These are phyloP conservation scores for Lophium mytilinum DNA, from an alignment of 495 filamentous ascomycete species.

Conservation along the genomic window DNA sequence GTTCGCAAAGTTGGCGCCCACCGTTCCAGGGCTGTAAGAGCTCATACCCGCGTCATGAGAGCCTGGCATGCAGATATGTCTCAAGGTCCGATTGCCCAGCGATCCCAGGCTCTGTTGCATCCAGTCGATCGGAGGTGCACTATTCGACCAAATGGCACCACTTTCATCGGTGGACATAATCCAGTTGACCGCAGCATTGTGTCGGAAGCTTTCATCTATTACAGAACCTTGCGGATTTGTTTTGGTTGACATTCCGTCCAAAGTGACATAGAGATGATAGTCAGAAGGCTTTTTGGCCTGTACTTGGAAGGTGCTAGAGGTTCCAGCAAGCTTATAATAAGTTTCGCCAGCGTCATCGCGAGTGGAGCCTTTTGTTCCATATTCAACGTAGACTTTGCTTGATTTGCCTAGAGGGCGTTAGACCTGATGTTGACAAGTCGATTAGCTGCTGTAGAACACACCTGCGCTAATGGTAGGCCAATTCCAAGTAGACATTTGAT, in stretches of 20 bases:
- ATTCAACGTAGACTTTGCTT: conserved; percentile 20
- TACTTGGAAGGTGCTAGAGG: conserved; percentile 11
- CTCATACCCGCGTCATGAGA: conserved; percentile 25
- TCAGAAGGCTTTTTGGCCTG: conserved; percentile 8
- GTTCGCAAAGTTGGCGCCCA: conserved; percentile 18
- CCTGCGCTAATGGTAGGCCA: conserved; percentile 23
- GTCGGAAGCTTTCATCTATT: conserved; percentile 19
- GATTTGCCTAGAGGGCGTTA: background rate
- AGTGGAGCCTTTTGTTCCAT: conserved; percentile 6
- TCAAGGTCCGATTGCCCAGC: conserved; percentile 16
- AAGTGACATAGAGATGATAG: conserved; percentile 10
- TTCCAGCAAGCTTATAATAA: conserved; percentile 16
- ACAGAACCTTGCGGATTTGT: conserved; percentile 7
- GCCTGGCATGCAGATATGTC: conserved; percentile 23
- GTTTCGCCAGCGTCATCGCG: conserved; percentile 24
- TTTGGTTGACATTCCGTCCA: conserved; percentile 13
- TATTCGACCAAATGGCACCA: conserved; percentile 16
- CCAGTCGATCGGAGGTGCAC: conserved; percentile 14
- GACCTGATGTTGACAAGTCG: background rate
- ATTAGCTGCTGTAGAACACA: background rate
- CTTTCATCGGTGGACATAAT: conserved; percentile 22
- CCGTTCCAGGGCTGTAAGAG: conserved; percentile 9
- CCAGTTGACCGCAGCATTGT: conserved; percentile 19
- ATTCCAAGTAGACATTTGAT: conserved; percentile 23
- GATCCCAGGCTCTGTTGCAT: conserved; percentile 23